Base-by-base conservation (phyloP, 495 filamentous ascomycete genomes). In the Annulohypoxylon stygium region DNA sequence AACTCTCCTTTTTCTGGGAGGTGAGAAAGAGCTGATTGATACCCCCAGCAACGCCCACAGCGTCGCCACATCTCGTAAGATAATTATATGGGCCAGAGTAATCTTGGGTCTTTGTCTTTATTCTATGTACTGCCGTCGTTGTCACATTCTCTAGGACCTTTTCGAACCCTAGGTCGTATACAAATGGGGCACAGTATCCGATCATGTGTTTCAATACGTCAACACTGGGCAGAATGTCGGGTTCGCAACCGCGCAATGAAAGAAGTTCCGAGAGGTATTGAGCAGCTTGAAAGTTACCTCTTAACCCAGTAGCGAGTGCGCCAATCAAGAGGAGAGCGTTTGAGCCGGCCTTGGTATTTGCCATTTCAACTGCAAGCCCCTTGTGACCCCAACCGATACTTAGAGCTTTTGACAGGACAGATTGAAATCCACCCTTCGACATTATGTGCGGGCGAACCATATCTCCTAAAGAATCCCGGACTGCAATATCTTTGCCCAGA, bases 161-260 rank as follows among this genome's bases (percentile, higher is more conserved):
- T 1, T 33, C 36, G 16, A 58, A 37, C 14, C 30, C 54, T 37
- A 58, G 2, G 12, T 37, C 54, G 6, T 18, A n/a, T 5, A 37
- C 54, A 6, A 58, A 58, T 5, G 54, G 54, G 6, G 54, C 30
- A 39, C 37, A 12, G 14, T 37, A 58, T 18, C 33, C 16, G 7
- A 58, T 58, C 54, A 58, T 58, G 18, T 58, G 30, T 33, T 58
- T 58, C 4, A 58, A 20, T 33, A 58, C 33, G 18, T 58, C 54
- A 14, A 39, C 34, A 20, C 37, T 37, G 34, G 54, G 54, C 2
- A 58, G 33, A 4, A 2, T 18, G 6, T 58, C 54, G 14, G 33
- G 26, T 30, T 58, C 54, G 8, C 54, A 58, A 4, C 54, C 54
- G 16, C 54, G 54, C 14, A 58, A 14, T 1, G 26, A n/a, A 16